A percentile compares a stretch with the other conserved stretches of the same genome.
phyloP scores from a whole-genome alignment of 2,329 filamentous ascomycete genomes.

The Phyllosticta citribraziliensis region DNA sequence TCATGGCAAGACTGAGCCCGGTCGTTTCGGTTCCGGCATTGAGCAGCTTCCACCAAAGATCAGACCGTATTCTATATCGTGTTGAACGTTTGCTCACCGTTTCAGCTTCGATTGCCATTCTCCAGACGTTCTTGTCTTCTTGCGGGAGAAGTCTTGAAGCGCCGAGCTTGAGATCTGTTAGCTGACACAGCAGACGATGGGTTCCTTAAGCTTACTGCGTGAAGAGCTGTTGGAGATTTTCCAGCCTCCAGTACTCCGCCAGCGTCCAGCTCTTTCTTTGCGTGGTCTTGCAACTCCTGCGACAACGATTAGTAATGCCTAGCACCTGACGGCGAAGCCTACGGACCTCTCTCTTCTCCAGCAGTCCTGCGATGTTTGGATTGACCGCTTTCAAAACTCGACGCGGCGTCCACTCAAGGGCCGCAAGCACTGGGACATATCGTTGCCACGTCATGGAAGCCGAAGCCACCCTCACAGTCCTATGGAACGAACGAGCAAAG shows the following conservation, averaged over 20 bases:
- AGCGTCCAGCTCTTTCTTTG: not conserved
- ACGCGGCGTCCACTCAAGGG: slow-evolving; percentile 20
- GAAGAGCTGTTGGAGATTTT: not conserved
- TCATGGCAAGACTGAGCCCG: slow-evolving; percentile 22
- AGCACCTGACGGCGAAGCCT: no score
- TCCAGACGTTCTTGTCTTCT: slow-evolving; percentile 22
- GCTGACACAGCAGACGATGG: not conserved
- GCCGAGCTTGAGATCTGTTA: slow-evolving; percentile 16
- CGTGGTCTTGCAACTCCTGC: not conserved
- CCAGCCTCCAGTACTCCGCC: not conserved
- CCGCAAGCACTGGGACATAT: slow-evolving; percentile 14
- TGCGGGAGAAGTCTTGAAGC: slow-evolving; percentile 21
- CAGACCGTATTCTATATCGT: not conserved
- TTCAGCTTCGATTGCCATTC: slow-evolving; percentile 26
- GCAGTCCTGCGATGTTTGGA: not conserved
- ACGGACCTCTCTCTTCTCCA: not conserved
- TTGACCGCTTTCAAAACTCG: not conserved
- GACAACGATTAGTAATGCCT: not conserved
- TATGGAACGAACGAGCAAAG: slow-evolving; percentile 10
- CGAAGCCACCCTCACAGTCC: slow-evolving; percentile 4
- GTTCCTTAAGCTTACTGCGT: not conserved
- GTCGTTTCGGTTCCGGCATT: slow-evolving; percentile 28
- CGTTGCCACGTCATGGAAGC: slow-evolving; percentile 12
- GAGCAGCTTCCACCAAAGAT: not conserved
- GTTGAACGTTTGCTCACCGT: not conserved